A percentile compares a stretch with the other conserved stretches of the same genome.
Conservation (phyloP, 495 filamentous ascomycete genomes). For the Penicillium subrubescens region DNA sequence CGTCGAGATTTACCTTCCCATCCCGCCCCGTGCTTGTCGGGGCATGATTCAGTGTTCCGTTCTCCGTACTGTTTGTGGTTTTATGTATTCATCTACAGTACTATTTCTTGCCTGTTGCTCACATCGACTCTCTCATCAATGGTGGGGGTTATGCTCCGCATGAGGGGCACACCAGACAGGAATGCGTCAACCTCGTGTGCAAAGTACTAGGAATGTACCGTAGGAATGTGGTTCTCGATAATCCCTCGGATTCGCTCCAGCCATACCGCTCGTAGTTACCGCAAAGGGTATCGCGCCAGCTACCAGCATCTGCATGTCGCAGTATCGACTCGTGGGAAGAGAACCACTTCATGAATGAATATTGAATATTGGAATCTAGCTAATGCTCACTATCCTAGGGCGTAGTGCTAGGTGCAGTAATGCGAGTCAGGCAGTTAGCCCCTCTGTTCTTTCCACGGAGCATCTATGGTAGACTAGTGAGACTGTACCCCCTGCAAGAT, state of each 20-base stretch:
- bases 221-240: not conserved
- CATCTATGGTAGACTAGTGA: not conserved
- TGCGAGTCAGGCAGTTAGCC: not conserved
- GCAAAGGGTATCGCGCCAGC: conserved; percentile 6
- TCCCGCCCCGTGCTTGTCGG: conserved; percentile 1
- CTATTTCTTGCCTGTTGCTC: not conserved
- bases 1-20: not conserved
- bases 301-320: conserved; percentile 1
- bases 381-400: not conserved
- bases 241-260: conserved; percentile 2
- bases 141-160: not conserved
- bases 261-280: conserved; percentile 12
- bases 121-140: not conserved
- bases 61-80: not conserved
- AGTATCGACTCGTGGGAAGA: not conserved
- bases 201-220: not conserved
- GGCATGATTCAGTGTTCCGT: not conserved
- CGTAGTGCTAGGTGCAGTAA: not conserved
- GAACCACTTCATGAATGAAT: not conserved
- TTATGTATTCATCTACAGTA: not conserved
- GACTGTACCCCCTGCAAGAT: not conserved
- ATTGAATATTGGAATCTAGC: not conserved
- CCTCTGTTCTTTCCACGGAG: not conserved
- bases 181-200: conserved; percentile 11
- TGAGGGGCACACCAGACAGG: not conserved